A percentile compares a stretch with the other conserved stretches of the same genome.
Conservation (phyloP, 805 yeast genomes). For the Candida ipomoeae region DNA sequence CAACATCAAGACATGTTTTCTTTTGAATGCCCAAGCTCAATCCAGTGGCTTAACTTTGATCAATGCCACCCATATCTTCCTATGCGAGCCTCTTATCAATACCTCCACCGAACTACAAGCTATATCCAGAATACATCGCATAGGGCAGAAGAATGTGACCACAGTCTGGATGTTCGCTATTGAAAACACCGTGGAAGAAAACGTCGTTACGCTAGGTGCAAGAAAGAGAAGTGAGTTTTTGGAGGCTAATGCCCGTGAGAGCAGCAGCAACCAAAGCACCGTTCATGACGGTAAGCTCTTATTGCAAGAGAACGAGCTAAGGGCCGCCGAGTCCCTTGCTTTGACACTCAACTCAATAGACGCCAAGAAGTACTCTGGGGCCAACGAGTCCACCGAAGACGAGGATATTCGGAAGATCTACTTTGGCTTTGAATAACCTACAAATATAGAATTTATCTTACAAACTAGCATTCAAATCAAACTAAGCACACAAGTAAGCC, state of each 20-base stretch:
- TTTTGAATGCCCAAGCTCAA: slow-evolving; percentile 79
- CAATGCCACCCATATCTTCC: slow-evolving; percentile 87
- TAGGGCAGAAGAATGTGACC: slow-evolving; percentile 80
- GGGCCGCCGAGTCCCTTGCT: slow-evolving; percentile 19
- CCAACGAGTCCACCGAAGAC: slow-evolving; percentile 14
- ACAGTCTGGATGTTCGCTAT: slow-evolving; percentile 92
- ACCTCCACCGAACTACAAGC: slow-evolving; percentile 89
- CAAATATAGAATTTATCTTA: background rate
- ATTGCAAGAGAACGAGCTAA: slow-evolving; percentile 13
- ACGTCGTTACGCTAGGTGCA: slow-evolving; percentile 67
- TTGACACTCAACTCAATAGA: slow-evolving; percentile 10
- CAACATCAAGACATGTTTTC: slow-evolving; percentile 69
- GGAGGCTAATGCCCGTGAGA: slow-evolving; percentile 15
- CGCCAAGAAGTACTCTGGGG: slow-evolving; percentile 4
- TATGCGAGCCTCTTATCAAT: slow-evolving; percentile 90
- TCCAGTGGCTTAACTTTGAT: slow-evolving; percentile 88
- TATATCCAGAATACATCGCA: slow-evolving; percentile 84
- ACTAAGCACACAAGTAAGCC: slow-evolving; percentile 38
- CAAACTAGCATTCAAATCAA: background rate
- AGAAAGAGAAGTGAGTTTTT: slow-evolving; percentile 50
- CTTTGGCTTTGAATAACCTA: slow-evolving; percentile 9
- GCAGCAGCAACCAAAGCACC: background rate
- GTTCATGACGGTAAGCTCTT: background rate
- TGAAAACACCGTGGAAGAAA: slow-evolving; percentile 82
- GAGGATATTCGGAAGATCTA: slow-evolving; percentile 13